Percentiles rank a stretch among this genome's conserved stretches.
Conservation (phyloP, 1,284 basidiomycete genomes). For the Irpex sp. region DNA sequence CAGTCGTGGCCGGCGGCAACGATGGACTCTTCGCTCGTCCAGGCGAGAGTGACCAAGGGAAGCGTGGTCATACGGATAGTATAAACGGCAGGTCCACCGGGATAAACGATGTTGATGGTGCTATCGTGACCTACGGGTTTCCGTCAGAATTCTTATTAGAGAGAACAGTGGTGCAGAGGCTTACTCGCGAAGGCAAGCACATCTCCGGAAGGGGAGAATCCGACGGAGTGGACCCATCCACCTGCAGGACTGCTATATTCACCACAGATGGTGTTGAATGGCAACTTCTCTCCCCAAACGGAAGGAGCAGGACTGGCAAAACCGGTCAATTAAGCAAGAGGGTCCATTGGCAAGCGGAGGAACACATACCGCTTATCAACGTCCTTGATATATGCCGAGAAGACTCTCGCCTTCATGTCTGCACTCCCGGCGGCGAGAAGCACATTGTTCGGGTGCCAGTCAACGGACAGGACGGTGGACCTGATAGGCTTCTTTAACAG, state of each 20-base stretch:
- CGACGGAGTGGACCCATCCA: slow-evolving; percentile 96
- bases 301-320: slow-evolving; percentile 74
- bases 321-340: not conserved
- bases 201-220: slow-evolving; percentile 94
- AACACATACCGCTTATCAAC: slow-evolving; percentile 81
- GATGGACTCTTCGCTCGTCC: slow-evolving; percentile 77
- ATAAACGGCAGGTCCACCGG: slow-evolving; percentile 65
- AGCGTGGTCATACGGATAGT: slow-evolving; percentile 75
- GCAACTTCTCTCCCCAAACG: slow-evolving; percentile 96
- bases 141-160: no score
- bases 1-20: slow-evolving; percentile 98
- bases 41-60: slow-evolving; percentile 81
- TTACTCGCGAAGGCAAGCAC: slow-evolving; percentile 88
- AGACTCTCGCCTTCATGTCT: slow-evolving; percentile 96
- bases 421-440: slow-evolving; percentile 92
- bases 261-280: slow-evolving; percentile 97
- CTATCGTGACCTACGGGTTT: slow-evolving; percentile 78
- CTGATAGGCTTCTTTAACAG: slow-evolving; percentile 90
- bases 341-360: not conserved
- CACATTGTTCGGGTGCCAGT: slow-evolving; percentile 96
- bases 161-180: slow-evolving; percentile 25
- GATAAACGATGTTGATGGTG: slow-evolving; percentile 86
- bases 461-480: slow-evolving; percentile 84
- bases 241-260: slow-evolving; percentile 88
- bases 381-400: slow-evolving; percentile 92